Evolutionary conservation across 768 basidiomycete species (phyloP), one percentile per base, ranked within the genome.

Genomic region (Austroboletus festivus): DNA sequence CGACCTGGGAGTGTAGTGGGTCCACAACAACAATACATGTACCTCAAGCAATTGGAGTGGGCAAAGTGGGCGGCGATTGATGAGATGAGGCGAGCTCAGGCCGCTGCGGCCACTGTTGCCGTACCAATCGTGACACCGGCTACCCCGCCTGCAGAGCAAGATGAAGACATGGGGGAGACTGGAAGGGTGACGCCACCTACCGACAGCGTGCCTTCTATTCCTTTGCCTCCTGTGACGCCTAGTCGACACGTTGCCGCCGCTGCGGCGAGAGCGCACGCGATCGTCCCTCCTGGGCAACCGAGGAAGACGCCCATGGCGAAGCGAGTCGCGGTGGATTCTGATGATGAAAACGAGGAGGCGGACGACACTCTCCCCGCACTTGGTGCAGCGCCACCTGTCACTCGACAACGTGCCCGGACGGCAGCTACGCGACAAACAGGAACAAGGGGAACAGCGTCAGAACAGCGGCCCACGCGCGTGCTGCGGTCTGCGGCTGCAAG

Each of bases 41-140:
- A 94, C 63, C 81, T 91, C 61, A 93, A 93, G 71, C 93, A 96
- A 61, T 68, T 93, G 38, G 89, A 93, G 66, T 96, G 93, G 93
- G 77, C 83, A 16, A 90, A 91, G 60, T 95, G 93, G 93, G 82
- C 90, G 2, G 93, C 93, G 5, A 76, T 82, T 3, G 92, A 96
- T 61, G 89, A 93, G 60, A 72, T 83, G 54, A 80, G 76, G 61
- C 59, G 65, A 38, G 53, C 39, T 13, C 68, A 82, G 72, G 63
- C 63, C 58, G 39, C 80, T 75, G 55, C 54, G 47, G 67, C 71
- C 0, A 66, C 72, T 0, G 63, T 72, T 19, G 59, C 75, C 9
- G 67, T 74, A 15, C 64, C 78, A 3, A 62, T 85, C 21, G 78
- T 87, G 34, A 82, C 86, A 10, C 87, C 88, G 5, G 87, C 82